Evolutionary conservation across 2,329 filamentous ascomycete species (phyloP), one percentile per base, ranked within the genome.

Genomic region (Cercospora zeae-maydis): DNA sequence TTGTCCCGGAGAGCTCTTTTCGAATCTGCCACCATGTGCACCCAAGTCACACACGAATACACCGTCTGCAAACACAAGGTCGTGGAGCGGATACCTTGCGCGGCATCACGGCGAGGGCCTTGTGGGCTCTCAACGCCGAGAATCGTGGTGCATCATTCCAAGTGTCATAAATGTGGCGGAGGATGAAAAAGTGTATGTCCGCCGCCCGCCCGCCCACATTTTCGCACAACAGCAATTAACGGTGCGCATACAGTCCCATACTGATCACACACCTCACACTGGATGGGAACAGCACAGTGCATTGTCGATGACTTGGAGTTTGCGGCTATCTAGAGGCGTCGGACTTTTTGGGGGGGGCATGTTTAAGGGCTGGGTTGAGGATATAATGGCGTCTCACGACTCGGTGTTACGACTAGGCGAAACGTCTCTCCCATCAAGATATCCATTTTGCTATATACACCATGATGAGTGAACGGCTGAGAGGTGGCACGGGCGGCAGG

Each of bases 61-160:
- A 73, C 75, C 68, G 64, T 53, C 10, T 82, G 80, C 71, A 78
- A 77, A 68, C 79, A 81, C 70, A 73, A 75, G 63, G 73, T 75
- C 39, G 69, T 73, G 53, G 78, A 80, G 62, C 77, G 76, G 65
- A 78, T 79, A 24, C 74, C 75, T 21, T 82, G 80, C 72, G 79
- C 79, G n/a, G 75, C 75, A 11, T 81, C 79, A 56, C 78, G 77
- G 72, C 74, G 73, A 63, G 70, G 73, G n/a, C 71, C 71, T 45
- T 80, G 78, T 73, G 71, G 71, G 58, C 76, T 75, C 59, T 69
- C 74, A 67, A 80, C 78, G 63, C 75, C 75, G 63, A 79, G 78
- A 67, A 75, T 71, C 16, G 75, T 82, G 72, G 78, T 78, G 69
- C 79, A 82, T 70, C 78, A 79, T 58, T 78, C 79, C 65, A 80